Evolutionary conservation across 1,284 basidiomycete species (phyloP), one percentile per base, ranked within the genome.

Genomic region (Salmacisia buchloeana): DNA sequence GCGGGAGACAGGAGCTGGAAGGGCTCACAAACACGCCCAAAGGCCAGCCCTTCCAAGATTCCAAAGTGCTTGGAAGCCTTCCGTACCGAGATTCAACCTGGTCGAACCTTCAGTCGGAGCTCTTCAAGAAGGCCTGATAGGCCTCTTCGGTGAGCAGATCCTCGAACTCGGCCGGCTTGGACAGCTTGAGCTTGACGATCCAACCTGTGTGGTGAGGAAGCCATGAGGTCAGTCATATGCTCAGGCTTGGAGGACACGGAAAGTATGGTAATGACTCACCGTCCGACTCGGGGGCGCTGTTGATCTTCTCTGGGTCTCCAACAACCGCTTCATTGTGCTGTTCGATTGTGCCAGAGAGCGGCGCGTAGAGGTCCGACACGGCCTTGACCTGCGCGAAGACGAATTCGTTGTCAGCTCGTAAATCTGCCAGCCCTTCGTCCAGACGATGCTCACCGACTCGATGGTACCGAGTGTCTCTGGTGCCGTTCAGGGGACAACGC

Each of bases 121-220:
- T 25, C 49, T 52, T 27, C 1, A 58, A 6, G 21, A n/a, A 41
- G 33, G 33, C 83, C 81, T 88, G 86, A 84, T 98, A 98, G 18
- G 85, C 86, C 63, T 90, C 89, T 67, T 85, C 87, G 35, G 85
- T 85, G 81, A 98, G 83, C 34, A 98, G 84, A 82, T 88, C 96
- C 74, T 75, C 73, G 57, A 77, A 89, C 87, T 86, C 90, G 6
- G 84, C 80, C 4, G 90, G 88, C 66, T 91, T 82, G 34, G 88
- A 85, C 60, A 97, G 82, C 81, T 89, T 87, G 80, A 98, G 88
- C 83, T 92, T 94, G 87, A 90, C 93, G 59, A 97, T 86, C 94
- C 94, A 97, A 62, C 94, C 94, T 94, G 75, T 29, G 12, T 6
- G 25, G 35, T n/a, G 18, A 15, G 23, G 15, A 43, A 21, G 15